Base-by-base conservation (phyloP, 2,329 filamentous ascomycete species). In the Fusarium illudens region DNA sequence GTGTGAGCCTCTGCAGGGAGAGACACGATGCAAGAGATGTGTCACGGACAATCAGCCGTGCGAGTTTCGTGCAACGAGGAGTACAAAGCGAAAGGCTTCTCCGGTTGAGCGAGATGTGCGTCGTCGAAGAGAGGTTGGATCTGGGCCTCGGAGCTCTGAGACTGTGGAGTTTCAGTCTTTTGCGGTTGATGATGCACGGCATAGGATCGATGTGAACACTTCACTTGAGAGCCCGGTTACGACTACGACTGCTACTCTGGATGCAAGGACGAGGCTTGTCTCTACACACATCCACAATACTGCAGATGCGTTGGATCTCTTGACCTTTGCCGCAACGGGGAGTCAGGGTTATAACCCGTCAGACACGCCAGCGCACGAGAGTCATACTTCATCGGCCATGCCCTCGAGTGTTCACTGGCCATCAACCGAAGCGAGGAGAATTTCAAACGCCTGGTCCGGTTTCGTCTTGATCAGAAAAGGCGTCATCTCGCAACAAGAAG, bases 241-340 rank as follows among this genome's bases (percentile, higher is more conserved):
- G 4, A 36, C 50, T n/a, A 20, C 55, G 5, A 44, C 55, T 22
- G 6, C 12, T n/a, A 25, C 48, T 4, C 17, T 62, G 6, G 64
- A 65, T 27, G 62, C 64, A n/a, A 39, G 64, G 27, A 34, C 29
- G 9, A 44, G 64, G 1, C 50, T 67, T 3, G 51, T 67, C 7
- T 67, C 64, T 19, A 67, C 64, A 5, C 54, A 67, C 6, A 65
- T 67, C 17, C 59, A 62, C 12, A 65, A 67, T 33, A 52, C 62
- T 0, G 42, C 62, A 7, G 64, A 67, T 34, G 64, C 62, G 0
- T 51, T 67, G 3, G 64, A 67, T 9, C 51, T 67, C 8, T 39
- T 67, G 10, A 67, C 64, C 2, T 65, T 65, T 22, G 54, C 64
- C 4, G 54, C 62, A 1, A 53, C 44, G 1, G 58, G 58, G 2